A percentile compares a stretch with the other conserved stretches of the same genome.
Conservation (phyloP, 139 green algal genomes). For the Pleodorina starrii region DNA sequence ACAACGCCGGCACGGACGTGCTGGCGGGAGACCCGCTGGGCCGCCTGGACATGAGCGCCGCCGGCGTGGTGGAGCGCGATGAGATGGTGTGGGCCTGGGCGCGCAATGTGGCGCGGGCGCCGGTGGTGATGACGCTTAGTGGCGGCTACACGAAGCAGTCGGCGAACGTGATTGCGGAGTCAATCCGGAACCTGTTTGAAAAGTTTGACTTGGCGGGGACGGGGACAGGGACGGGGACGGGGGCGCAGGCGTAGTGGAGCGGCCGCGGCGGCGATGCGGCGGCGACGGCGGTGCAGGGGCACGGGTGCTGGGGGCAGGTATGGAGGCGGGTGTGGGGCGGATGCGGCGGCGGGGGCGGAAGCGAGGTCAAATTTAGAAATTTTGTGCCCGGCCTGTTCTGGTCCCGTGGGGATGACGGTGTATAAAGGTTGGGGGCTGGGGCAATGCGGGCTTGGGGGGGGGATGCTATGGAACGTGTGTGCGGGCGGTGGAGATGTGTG, state of each 20-base stretch:
- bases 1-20: slow-evolving; percentile 89
- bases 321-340: neutral
- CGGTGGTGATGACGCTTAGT: slow-evolving; percentile 81
- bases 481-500: too few relatives aligned
- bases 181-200: slow-evolving; percentile 25
- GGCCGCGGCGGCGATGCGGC: neutral
- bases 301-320: neutral
- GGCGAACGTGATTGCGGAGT: slow-evolving; percentile 1
- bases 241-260: neutral
- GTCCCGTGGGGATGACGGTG: too few relatives aligned
- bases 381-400: too few relatives aligned
- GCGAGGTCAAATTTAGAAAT: too few relatives aligned
- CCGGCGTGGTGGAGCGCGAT: slow-evolving; percentile 56
- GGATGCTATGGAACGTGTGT: too few relatives aligned
- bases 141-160: slow-evolving; percentile 76
- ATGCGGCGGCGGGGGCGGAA: neutral
- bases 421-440: too few relatives aligned
- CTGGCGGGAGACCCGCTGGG: slow-evolving; percentile 84
- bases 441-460: too few relatives aligned
- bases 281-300: neutral
- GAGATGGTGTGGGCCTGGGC: slow-evolving; percentile 70
- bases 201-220: slow-evolving; percentile 33
- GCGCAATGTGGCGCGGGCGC: slow-evolving; percentile 50
- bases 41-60: slow-evolving; percentile 63
- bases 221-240: neutral